These are phyloP conservation scores for Aspergillus coremiiformis DNA, from an alignment of 495 filamentous ascomycete species.

Conservation along the genomic window DNA sequence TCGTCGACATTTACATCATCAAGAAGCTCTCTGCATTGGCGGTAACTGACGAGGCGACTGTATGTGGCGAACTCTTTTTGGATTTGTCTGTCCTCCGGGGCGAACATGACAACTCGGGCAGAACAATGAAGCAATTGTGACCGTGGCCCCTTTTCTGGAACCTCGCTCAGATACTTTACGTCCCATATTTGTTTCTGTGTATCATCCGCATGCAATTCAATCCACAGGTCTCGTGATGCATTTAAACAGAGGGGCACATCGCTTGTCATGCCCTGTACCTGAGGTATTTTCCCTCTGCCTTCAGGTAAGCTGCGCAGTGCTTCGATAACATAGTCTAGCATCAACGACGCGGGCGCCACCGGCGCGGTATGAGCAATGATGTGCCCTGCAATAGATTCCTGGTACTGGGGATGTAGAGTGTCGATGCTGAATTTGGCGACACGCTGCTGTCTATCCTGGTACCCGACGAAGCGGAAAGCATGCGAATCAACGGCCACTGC, in stretches of 20 bases:
- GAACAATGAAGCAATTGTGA: conserved; percentile 11
- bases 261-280: conserved; percentile 31
- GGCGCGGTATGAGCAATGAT: conserved; percentile 40
- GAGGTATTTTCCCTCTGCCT: conserved; percentile 19
- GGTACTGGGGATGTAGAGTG: conserved; percentile 32
- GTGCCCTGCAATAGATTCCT: conserved; percentile 34
- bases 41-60: conserved; percentile 34
- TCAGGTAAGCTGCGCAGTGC: conserved; percentile 32
- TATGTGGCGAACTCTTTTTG: conserved; percentile 34
- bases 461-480: conserved; percentile 34
- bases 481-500: conserved; percentile 2
- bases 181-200: conserved; percentile 18
- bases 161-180: conserved; percentile 9
- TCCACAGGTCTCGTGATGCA: conserved; percentile 28
- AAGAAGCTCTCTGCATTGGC: conserved; percentile 34
- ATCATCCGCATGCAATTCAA: conserved; percentile 23
- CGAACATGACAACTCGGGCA: conserved; percentile 3
- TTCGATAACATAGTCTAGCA: conserved; percentile 44
- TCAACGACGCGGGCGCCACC: conserved; percentile 40
- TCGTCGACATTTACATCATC: conserved; percentile 35
- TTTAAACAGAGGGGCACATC: conserved; percentile 37
- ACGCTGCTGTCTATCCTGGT: conserved; percentile 28
- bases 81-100: not conserved
- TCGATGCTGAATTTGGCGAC: conserved; percentile 42
- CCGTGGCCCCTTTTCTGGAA: not conserved